A percentile compares a stretch with the other conserved stretches of the same genome.
Evolutionary conservation across 768 basidiomycete species (phyloP).

Genomic region (Collybiopsis confluens): DNA sequence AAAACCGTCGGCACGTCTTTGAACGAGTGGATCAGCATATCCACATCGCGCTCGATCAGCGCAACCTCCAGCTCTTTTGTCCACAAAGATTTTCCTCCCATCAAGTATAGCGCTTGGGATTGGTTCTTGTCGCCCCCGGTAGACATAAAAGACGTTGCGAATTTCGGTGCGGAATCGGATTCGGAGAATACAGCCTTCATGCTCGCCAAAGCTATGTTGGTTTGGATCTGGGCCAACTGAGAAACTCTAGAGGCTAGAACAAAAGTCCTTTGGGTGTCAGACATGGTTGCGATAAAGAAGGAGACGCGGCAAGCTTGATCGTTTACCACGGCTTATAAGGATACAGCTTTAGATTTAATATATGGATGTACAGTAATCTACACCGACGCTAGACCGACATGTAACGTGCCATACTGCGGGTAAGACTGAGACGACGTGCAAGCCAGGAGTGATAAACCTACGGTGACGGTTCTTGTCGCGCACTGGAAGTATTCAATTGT

Average conservation of each 20-base stretch:
- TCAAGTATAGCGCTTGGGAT: conserved; percentile 76
- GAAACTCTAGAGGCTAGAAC: conserved; percentile 83
- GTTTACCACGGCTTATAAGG: neutral
- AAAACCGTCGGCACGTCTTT: conserved; percentile 93
- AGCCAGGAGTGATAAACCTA: conserved; percentile 16
- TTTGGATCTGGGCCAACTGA: conserved; percentile 87
- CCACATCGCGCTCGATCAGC: conserved; percentile 65
- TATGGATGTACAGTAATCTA: neutral
- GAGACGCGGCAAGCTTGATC: neutral
- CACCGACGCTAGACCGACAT: conserved; percentile 61
- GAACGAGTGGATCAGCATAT: conserved; percentile 88
- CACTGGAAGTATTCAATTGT: conserved; percentile 45
- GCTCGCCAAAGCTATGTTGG: conserved; percentile 68
- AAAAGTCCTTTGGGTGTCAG: conserved; percentile 43
- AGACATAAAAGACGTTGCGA: conserved; percentile 43
- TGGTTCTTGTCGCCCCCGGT: conserved; percentile 91
- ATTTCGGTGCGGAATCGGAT: conserved; percentile 34
- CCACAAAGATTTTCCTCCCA: conserved; percentile 93
- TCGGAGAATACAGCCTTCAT: conserved; percentile 50
- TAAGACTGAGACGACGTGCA: conserved; percentile 8
- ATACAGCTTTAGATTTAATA: neutral
- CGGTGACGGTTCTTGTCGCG: conserved; percentile 39
- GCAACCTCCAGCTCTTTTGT: conserved; percentile 94
- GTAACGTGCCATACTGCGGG: conserved; percentile 69
- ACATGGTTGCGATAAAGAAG: neutral